Percentiles rank a stretch among this genome's conserved stretches.
These are phyloP conservation scores for Talinum fruticosum DNA, from an alignment of 148 eudicot genomes.

Conservation along the genomic window DNA sequence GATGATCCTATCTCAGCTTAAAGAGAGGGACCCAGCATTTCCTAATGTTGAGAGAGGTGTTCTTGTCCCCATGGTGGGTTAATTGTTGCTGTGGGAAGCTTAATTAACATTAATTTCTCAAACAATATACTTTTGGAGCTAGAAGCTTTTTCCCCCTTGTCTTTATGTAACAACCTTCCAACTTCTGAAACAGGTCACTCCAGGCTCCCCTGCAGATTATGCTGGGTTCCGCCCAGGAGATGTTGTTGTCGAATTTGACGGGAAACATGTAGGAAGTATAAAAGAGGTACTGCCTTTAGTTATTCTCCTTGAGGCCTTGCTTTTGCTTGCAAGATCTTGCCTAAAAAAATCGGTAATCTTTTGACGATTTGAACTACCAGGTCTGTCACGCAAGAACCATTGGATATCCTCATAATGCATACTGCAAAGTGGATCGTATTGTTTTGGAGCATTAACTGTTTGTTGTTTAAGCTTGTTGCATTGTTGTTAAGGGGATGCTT, in stretches of 20 bases:
- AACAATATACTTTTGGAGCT: neutral
- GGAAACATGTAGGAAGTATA: slow-evolving; percentile 63
- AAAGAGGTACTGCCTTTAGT: slow-evolving; percentile 54
- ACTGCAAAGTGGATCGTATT: neutral
- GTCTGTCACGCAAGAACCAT: too few relatives aligned
- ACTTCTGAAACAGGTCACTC: slow-evolving; percentile 55
- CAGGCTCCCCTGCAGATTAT: slow-evolving; percentile 87
- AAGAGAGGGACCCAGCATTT: slow-evolving; percentile 50
- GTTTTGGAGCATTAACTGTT: neutral
- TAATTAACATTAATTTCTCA: neutral
- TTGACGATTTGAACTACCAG: neutral
- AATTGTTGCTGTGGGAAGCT: neutral
- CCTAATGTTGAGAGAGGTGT: slow-evolving; percentile 51
- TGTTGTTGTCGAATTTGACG: slow-evolving; percentile 63
- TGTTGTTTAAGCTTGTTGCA: too few relatives aligned
- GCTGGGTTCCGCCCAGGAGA: slow-evolving; percentile 90
- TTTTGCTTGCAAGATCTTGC: neutral
- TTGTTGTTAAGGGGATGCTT: too few relatives aligned
- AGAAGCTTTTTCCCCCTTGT: neutral
- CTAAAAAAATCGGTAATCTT: neutral
- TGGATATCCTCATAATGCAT: neutral
- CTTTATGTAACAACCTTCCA: neutral
- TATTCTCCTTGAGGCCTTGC: neutral
- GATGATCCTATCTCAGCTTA: slow-evolving; percentile 61
- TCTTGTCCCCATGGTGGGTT: slow-evolving; percentile 59